Conservation (phyloP, 192 early-diverging fungal genomes). For the Cetraspora pellucida region DNA sequence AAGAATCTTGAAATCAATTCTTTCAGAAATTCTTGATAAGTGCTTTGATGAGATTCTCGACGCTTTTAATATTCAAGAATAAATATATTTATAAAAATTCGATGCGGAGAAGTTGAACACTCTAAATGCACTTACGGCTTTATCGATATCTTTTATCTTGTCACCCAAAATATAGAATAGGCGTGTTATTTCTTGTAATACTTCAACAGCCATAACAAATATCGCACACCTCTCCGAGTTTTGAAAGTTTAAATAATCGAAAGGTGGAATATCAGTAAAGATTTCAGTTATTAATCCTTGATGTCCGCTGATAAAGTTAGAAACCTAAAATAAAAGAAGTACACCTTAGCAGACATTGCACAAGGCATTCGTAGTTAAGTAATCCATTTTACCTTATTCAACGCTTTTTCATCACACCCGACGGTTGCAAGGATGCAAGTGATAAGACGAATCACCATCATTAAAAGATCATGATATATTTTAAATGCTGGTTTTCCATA, state of each 20-base stretch:
- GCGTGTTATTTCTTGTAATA: slow-evolving; percentile 14
- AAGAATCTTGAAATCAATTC: slow-evolving; percentile 23
- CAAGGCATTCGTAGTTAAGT: neutral
- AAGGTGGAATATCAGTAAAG: slow-evolving; percentile 9
- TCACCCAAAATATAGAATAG: slow-evolving; percentile 26
- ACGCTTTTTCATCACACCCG: slow-evolving; percentile 1
- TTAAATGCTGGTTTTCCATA: slow-evolving; percentile 2
- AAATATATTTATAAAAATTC: too few species aligned
- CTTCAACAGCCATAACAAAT: slow-evolving; percentile 18
- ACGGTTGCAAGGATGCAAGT: slow-evolving; percentile 14
- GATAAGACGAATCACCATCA: slow-evolving; percentile 24
- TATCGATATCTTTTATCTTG: slow-evolving; percentile 19
- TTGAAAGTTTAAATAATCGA: neutral
- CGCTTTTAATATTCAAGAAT: neutral
- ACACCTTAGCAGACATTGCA: neutral
- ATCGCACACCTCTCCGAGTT: neutral
- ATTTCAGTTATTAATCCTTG: slow-evolving; percentile 29
- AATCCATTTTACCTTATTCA: slow-evolving; percentile 7
- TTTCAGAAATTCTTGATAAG: slow-evolving; percentile 25
- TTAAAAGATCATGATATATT: slow-evolving; percentile 23
- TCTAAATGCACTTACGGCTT: slow-evolving; percentile 15
- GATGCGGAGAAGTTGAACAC: neutral
- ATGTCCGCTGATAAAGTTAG: slow-evolving; percentile 18
- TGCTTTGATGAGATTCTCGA: slow-evolving; percentile 2
- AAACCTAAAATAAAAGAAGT: slow-evolving; percentile 1